Percentiles rank a stretch among this genome's conserved stretches.
phyloP scores from a whole-genome alignment of 495 filamentous ascomycete genomes.

The Emericellopsis terricola region DNA sequence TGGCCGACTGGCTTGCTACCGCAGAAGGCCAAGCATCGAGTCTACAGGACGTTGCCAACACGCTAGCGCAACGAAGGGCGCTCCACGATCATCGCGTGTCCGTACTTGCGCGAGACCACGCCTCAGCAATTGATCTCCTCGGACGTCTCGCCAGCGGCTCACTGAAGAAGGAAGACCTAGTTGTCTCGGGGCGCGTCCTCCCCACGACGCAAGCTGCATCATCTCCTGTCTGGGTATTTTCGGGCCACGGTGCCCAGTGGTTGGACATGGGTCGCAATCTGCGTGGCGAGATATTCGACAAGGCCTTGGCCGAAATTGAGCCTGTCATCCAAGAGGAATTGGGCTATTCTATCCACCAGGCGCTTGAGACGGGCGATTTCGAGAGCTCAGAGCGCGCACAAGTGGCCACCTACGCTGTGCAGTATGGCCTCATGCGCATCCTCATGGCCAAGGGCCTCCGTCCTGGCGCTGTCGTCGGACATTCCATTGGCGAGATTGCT shows the following conservation, averaged over 20 bases:
- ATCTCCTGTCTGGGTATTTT: conserved; percentile 7
- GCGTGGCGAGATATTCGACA: neutral
- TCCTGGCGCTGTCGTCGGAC: conserved; percentile 31
- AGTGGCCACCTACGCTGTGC: conserved; percentile 28
- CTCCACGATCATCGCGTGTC: neutral
- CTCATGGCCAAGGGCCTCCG: conserved; percentile 20
- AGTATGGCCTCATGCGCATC: conserved; percentile 29
- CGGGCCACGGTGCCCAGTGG: conserved; percentile 10
- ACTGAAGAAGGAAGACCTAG: neutral
- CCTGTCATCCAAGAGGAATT: neutral
- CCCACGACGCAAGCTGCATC: neutral
- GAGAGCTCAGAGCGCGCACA: conserved; percentile 8
- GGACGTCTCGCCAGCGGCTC: neutral
- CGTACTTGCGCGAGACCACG: neutral
- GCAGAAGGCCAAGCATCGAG: neutral
- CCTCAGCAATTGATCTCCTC: neutral
- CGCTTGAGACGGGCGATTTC: neutral
- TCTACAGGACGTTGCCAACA: neutral
- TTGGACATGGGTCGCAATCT: conserved; percentile 6
- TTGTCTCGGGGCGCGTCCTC: neutral
- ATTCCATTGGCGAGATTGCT: conserved; percentile 42
- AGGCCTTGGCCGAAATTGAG: neutral
- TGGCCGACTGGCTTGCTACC: neutral
- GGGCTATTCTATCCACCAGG: neutral
- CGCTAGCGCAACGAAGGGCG: neutral